Evolutionary conservation across 2,329 filamentous ascomycete genomes (phyloP), one percentile per base, ranked within the genome.

Genomic region (Cladosporium sp.): DNA sequence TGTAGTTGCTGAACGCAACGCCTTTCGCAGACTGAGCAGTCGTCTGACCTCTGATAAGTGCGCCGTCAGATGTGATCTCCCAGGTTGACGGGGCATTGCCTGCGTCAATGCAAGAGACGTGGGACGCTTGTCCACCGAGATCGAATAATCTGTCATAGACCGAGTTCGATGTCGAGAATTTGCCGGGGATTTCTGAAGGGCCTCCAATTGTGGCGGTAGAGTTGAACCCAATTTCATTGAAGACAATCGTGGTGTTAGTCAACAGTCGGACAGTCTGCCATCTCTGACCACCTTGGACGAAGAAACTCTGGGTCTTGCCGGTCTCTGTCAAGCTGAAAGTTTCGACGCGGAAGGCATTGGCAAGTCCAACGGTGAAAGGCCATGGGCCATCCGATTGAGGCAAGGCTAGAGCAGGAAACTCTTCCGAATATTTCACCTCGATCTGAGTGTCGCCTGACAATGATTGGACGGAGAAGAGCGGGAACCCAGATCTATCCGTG

Each of bases 251-350:
- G 0, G 70, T 72, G 25, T 77, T 72, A 0, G 75, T 78, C 21
- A 81, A 68, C 0, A 81, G 70, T 2, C 72, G 71, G 26, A 80
- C 69, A 0, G 77, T 75, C 65, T 80, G 73, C 79, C 79, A 82
- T 67, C 76, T 69, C 67, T 79, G 78, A 0, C 77, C 78, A 4
- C 79, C 80, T 67, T 81, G 79, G 0, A 80, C 64, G 43, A 81
- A 75, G 23, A 72, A 77, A 1, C 74, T 76, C 8, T 76, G 64
- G 0, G 75, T 25, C 2, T 66, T 61, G 2, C 79, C 78, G 1
- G 60, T 11, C 0, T 65, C 51, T 0, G 75, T 77, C n/a, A 80
- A 43, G 13, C 79, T 74, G 65, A 80, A 77, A 0, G 78, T 80
- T 63, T 81, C 78, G 3, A 75, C 70, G 2, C 79, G 75, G 63